Conservation (phyloP, 2,329 filamentous ascomycete species). For the Aspergillus sp. region DNA sequence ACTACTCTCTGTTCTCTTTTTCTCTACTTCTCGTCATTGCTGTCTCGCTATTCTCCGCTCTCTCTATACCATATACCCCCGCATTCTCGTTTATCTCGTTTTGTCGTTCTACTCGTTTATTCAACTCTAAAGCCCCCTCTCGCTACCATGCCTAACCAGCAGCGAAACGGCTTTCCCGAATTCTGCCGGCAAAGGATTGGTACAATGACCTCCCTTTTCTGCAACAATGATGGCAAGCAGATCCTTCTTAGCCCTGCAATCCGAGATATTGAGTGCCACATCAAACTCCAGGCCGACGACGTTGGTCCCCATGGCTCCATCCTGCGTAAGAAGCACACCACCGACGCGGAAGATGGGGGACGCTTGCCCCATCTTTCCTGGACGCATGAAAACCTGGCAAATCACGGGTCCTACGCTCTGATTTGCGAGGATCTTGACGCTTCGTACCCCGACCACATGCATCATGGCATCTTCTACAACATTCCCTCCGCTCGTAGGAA, state of each 20-base stretch:
- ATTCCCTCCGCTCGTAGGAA: constrained; percentile 19
- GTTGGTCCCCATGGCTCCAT: constrained; percentile 18
- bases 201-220: constrained; percentile 11
- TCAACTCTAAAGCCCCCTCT: too few relatives aligned
- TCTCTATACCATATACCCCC: neutral
- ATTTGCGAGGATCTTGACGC: constrained; percentile 26
- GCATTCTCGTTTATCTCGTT: neutral
- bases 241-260: constrained; percentile 18
- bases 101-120: too few relatives aligned
- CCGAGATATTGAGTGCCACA: constrained; percentile 16
- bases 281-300: constrained; percentile 17
- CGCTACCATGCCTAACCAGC: too few relatives aligned
- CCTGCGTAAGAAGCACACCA: constrained; percentile 17
- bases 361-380: constrained; percentile 19
- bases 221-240: constrained; percentile 19
- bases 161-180: too few relatives aligned
- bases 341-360: constrained; percentile 17
- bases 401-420: constrained; percentile 21
- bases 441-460: constrained; percentile 18
- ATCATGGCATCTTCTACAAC: constrained; percentile 24
- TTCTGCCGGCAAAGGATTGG: too few relatives aligned
- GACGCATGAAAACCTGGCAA: constrained; percentile 11
- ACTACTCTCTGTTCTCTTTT: too few relatives aligned
- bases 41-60: neutral
- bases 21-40: neutral